phyloP scores from a whole-genome alignment of 140 eudicot genomes.

The Stevia rebaudiana region DNA sequence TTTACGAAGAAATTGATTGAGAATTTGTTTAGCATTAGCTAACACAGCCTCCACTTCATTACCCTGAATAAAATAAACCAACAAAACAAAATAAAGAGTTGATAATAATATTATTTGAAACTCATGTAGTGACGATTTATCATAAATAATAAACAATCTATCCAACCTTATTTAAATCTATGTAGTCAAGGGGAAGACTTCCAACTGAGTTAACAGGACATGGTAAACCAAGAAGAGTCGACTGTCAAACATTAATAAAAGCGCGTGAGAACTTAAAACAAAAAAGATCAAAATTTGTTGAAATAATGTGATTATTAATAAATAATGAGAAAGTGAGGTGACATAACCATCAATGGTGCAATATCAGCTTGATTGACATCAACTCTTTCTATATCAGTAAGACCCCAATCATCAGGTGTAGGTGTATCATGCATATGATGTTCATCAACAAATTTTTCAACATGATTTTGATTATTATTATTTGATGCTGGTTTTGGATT shows the following conservation, averaged over 20 bases:
- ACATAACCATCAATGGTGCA: conserved; percentile 89
- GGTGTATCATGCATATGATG: conserved; percentile 79
- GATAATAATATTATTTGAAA: neutral
- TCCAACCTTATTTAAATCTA: conserved; percentile 55
- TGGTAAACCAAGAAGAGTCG: conserved; percentile 93
- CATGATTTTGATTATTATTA: conserved; percentile 37
- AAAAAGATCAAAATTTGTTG: neutral
- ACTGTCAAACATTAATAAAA: conserved; percentile 41
- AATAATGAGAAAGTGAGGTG: conserved; percentile 17
- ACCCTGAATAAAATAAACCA: conserved; percentile 41
- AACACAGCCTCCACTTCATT: conserved; percentile 90
- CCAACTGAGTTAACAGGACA: conserved; percentile 97
- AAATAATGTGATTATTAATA: neutral
- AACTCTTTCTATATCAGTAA: conserved; percentile 63
- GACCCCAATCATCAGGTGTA: conserved; percentile 94
- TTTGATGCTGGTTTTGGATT: conserved; percentile 51
- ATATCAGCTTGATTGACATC: conserved; percentile 99
- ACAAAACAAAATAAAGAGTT: conserved; percentile 2
- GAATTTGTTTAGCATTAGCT: conserved; percentile 89
- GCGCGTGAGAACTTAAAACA: conserved; percentile 24
- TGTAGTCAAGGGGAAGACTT: conserved; percentile 76
- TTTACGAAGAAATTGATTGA: conserved; percentile 80
- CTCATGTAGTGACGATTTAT: neutral
- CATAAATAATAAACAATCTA: neutral
- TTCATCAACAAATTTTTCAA: conserved; percentile 76